phyloP scores from a whole-genome alignment of 768 basidiomycete species.

The Lentinula aciculospora region DNA sequence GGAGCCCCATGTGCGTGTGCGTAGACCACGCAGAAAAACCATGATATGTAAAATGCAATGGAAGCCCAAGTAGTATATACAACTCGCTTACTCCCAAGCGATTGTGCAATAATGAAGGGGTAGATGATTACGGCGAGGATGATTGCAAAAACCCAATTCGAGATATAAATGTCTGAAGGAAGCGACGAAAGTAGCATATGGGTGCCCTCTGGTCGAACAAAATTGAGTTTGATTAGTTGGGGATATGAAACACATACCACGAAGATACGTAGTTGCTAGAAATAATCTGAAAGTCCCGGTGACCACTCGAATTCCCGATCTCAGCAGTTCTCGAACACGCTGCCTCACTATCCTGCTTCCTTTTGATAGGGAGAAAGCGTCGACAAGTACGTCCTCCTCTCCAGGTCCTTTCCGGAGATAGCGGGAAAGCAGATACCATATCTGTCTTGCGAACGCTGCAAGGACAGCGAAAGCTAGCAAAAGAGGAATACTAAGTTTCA shows the following conservation, averaged over 20 bases:
- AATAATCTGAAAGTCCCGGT: conserved; percentile 43
- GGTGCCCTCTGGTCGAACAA: conserved; percentile 41
- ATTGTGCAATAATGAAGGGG: conserved; percentile 49
- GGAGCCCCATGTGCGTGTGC: conserved; percentile 44
- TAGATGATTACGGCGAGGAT: conserved; percentile 36
- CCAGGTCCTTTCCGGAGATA: conserved; percentile 57
- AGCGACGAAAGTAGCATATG: conserved; percentile 46
- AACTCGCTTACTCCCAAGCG: conserved; percentile 48
- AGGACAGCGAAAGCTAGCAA: conserved; percentile 51
- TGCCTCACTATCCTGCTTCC: conserved; percentile 45
- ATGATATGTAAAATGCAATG: conserved; percentile 50
- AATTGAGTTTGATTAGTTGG: not conserved
- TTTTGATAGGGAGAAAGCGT: conserved; percentile 42
- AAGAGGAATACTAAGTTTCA: conserved; percentile 43
- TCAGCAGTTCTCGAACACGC: conserved; percentile 34
- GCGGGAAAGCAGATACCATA: conserved; percentile 75
- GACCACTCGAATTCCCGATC: conserved; percentile 36
- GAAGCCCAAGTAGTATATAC: conserved; percentile 58
- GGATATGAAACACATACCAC: conserved; percentile 40
- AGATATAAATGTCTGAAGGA: conserved; percentile 25
- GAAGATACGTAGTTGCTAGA: conserved; percentile 57
- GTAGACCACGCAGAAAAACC: conserved; percentile 51
- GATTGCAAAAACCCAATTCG: conserved; percentile 35
- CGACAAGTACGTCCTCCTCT: conserved; percentile 59
- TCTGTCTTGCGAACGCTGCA: conserved; percentile 56